Conservation (phyloP, 164 flowering plant species). For the Nymphaea colorata region DNA sequence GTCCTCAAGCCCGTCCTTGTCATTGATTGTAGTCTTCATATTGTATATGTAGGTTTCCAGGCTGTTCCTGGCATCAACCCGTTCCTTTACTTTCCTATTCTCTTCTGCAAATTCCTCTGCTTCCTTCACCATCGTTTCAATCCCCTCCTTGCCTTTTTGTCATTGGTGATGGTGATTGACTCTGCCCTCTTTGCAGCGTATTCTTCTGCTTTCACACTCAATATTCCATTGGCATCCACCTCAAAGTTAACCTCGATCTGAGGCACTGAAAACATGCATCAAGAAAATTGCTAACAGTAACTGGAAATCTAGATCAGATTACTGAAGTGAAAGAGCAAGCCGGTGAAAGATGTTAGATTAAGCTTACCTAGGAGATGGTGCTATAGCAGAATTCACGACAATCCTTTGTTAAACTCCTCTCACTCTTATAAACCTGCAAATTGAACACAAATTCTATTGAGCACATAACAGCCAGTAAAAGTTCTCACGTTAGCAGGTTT, state of each 20-base stretch:
- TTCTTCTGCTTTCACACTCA: conserved; percentile 77
- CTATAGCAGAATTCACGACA: conserved; percentile 58
- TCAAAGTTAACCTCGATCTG: conserved; percentile 85
- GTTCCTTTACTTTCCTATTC: conserved; percentile 82
- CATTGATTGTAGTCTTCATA: conserved; percentile 74
- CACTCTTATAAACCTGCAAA: conserved; percentile 77
- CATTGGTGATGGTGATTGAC: conserved; percentile 80
- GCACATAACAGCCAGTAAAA: neutral
- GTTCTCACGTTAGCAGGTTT: neutral
- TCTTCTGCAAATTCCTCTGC: conserved; percentile 89
- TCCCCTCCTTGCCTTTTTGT: conserved; percentile 81
- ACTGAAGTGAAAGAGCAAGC: neutral
- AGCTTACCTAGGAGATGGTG: conserved; percentile 79
- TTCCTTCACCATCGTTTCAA: conserved; percentile 75
- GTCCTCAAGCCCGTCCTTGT: conserved; percentile 88
- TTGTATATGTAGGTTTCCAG: conserved; percentile 70
- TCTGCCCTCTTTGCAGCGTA: conserved; percentile 66
- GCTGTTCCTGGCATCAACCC: conserved; percentile 73
- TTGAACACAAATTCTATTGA: neutral
- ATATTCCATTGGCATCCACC: conserved; percentile 77
- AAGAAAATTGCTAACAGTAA: neutral
- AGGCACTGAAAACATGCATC: conserved; percentile 27
- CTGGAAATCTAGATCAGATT: neutral
- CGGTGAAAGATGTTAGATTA: too few relatives aligned
- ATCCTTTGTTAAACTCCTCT: conserved; percentile 89